phyloP scores from a whole-genome alignment of 2,329 filamentous ascomycete genomes.

The Ustulina deusta region DNA sequence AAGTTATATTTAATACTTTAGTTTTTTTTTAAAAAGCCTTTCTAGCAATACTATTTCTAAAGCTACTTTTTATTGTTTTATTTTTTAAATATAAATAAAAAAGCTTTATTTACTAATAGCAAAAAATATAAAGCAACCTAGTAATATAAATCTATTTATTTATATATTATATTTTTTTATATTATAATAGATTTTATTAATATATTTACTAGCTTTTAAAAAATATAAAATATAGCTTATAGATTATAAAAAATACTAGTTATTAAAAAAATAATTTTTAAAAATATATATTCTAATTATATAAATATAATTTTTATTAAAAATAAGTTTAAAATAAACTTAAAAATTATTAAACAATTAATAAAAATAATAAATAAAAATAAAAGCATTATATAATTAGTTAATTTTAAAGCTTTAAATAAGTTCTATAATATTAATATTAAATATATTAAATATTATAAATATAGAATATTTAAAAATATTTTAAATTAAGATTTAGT shows the following conservation, averaged over 20 bases:
- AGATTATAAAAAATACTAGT: conserved; percentile 47
- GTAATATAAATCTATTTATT: conserved; percentile 36
- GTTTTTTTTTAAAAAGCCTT: background rate
- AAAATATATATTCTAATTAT: conserved; percentile 44
- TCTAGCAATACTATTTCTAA: background rate
- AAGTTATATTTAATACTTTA: background rate
- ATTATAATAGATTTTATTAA: conserved; percentile 48
- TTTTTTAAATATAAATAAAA: conserved; percentile 20
- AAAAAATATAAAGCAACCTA: conserved; percentile 30
- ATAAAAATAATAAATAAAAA: conserved; percentile 41
- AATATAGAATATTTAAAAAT: background rate
- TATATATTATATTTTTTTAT: conserved; percentile 33
- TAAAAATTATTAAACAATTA: conserved; percentile 50
- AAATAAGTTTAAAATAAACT: conserved; percentile 49
- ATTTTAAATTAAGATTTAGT: conserved; percentile 1
- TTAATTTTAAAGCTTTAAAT: background rate
- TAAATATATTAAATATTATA: conserved; percentile 5
- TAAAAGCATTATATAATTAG: background rate
- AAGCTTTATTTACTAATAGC: conserved; percentile 21
- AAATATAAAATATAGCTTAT: conserved; percentile 51
- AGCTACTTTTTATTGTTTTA: conserved; percentile 17
- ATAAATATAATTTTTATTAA: conserved; percentile 45
- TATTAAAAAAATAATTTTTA: conserved; percentile 6
- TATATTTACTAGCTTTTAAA: conserved; percentile 50
- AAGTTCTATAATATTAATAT: background rate